Evolutionary conservation across 495 filamentous ascomycete genomes (phyloP), one percentile per base, ranked within the genome.

Genomic region (Talaromyces trachyspermus): DNA sequence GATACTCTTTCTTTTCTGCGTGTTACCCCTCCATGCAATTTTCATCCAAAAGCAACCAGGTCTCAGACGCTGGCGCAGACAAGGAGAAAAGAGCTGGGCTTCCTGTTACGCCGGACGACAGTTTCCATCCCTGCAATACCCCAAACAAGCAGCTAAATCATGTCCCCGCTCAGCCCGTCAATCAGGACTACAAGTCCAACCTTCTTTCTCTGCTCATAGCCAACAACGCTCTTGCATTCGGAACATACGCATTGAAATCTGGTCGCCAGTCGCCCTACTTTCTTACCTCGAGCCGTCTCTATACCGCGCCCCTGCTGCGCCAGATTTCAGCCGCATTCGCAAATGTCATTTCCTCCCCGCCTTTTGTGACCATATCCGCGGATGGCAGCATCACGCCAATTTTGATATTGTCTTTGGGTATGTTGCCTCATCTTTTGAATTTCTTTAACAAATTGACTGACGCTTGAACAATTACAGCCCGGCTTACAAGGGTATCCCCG

Each of bases 241-340:
- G 92, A 61, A 80, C 76, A 56, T 96, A 83, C 74, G 82, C 80
- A 46, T 76, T 98, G 52, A 98, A 98, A 67, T 95, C 90, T 46
- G 84, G 85, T 54, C 89, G 92, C 52, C 77, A 81, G 57, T 95
- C 89, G 5, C 90, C 92, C n/a, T 96, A 97, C 79, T 96, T 98
- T 78, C 95, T 97, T 83, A 94, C 92, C 66, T 87, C 89, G 14
- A 88, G 88, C 25, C 77, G 84, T 54, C 89, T 96, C 70, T 84
- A 89, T 71, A 79, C 77, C 18, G 84, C 80, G 20, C 69, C 79
- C 49, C 77, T 95, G 15, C 78, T 92, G 48, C 72, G 75, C 48
- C 78, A 86, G 49, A 80, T 92, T 50, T 75, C 81, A 46, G 70
- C 77, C 35, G 88, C 91, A 35, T 97, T 89, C 62, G 90, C 91